Evolutionary conservation across 208 protist genomes (phyloP), one percentile per base, ranked within the genome.

Genomic region (Trypanosoma mega): DNA sequence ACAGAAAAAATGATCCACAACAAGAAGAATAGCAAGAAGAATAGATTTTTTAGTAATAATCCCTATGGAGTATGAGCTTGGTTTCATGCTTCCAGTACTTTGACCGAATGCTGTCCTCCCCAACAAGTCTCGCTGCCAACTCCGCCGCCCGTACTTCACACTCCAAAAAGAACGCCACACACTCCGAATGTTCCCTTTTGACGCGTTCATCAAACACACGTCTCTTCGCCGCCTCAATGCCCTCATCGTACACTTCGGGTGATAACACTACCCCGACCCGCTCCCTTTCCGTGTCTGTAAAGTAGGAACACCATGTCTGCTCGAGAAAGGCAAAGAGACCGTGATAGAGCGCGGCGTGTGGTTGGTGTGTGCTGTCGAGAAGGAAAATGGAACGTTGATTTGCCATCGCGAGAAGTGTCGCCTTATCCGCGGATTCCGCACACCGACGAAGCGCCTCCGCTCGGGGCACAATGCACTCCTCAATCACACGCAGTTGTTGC

Each of bases 51-150:
- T 48, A 65, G 44, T 53, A 56, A 60, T 93, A 93, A 18, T 78
- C 34, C 11, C 87, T 76, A 26, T 78, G 72, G 43, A 93, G 69
- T 33, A 89, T 54, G 9, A 57, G 50, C 24, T 61, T 72, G 2
- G 74, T 74, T 24, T 88, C 81, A 47, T 77, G 14, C 31, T 76
- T 79, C 87, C 87, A 94, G 54, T 90, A 89, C 67, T 90, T 94
- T 23, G 53, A 54, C 3, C 87, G 78, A 18, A 94, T 84, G 2
- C 57, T 18, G 41, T 94, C 87, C 5, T 72, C 41, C 12, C 60
- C 21, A 7, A 65, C 54, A 26, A 94, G 77, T 47, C 66, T 43
- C 63, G 83, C 82, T 44, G 80, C 87, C 36, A 86, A 52, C 27
- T 53, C 18, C 31, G 90, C 45, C 23, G 87, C 87, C 12, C 65